These are phyloP conservation scores for Trametes pubescens DNA, from an alignment of 1,284 basidiomycete genomes.

Conservation along the genomic window DNA sequence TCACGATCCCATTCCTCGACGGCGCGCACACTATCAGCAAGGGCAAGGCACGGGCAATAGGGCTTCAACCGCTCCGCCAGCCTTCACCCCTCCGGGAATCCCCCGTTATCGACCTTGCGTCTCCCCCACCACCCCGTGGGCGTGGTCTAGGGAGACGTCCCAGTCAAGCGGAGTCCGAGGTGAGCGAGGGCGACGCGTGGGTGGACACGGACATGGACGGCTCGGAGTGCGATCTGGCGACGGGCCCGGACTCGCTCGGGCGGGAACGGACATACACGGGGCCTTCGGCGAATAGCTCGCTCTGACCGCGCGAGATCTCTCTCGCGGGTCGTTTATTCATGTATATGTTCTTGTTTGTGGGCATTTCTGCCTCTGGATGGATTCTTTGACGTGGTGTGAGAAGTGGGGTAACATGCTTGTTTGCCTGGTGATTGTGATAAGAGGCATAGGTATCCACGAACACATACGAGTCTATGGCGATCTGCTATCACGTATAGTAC, in stretches of 20 bases:
- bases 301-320: neutral
- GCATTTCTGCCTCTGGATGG: neutral
- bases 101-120: constrained; percentile 22
- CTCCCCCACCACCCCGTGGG: constrained; percentile 6
- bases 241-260: constrained; percentile 3
- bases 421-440: too few relatives aligned
- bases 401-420: too few relatives aligned
- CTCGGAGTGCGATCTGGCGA: constrained; percentile 35
- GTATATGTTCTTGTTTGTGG: neutral
- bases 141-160: constrained; percentile 12
- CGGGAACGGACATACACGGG: constrained; percentile 30
- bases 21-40: constrained; percentile 27
- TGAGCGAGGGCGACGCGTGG: constrained; percentile 44
- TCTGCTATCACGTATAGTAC: neutral
- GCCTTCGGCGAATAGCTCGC: constrained; percentile 22
- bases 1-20: constrained; percentile 7
- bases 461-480: too few relatives aligned
- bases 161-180: constrained; percentile 24
- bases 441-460: too few relatives aligned
- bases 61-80: constrained; percentile 16
- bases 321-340: neutral
- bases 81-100: constrained; percentile 29
- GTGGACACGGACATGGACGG: constrained; percentile 48
- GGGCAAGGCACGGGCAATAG: constrained; percentile 15
- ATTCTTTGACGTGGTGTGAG: too few relatives aligned